Evolutionary conservation across 306 rosid species (phyloP), one percentile per base, ranked within the genome.

Genomic region (Luffa acutangula): DNA sequence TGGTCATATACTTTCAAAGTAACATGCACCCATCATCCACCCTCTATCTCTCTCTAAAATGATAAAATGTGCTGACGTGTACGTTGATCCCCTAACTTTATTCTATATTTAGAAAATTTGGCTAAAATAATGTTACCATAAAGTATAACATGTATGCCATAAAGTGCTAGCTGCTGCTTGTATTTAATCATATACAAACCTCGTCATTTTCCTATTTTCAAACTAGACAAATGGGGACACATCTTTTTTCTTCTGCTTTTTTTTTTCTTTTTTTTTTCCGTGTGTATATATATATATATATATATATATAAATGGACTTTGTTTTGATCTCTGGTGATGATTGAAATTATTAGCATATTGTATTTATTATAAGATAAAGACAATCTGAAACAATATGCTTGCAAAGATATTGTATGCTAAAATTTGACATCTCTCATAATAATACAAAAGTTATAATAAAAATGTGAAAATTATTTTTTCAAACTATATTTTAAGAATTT

Each of bases 11-110:
- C 67, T 57, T 76, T 57, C 25, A 42, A 57, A 76, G 80, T 54
- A 76, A 76, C 80, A 60, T 77, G 70, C 65, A 37, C 52, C 79
- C 79, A 76, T 54, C 79, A 36, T 76, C 33, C 10, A 56, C 33
- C 7, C 67, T 20, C 4, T 5, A 0, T 77, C n/a, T 53, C 42
- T 33, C 37, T 56, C 18, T 36, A 34, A n/a, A 59, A 13, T 8
- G 14, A 78, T 66, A 9, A 9, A 9, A n/a, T n/a, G 34, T 42
- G 51, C 53, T n/a, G 75, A 69, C 75, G 45, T 78, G 39, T 37
- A 78, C 8, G 4, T 11, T 45, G 7, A 45, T 71, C 20, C 75
- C 18, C 18, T 11, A 9, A 20, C 75, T n/a, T n/a, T 20, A 69
- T 69, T 69, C 75, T 69, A 43, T 20, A n/a, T 69, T 69, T 42